Evolutionary conservation across 495 filamentous ascomycete genomes (phyloP).

Genomic region (Gamarada debralockiae): DNA sequence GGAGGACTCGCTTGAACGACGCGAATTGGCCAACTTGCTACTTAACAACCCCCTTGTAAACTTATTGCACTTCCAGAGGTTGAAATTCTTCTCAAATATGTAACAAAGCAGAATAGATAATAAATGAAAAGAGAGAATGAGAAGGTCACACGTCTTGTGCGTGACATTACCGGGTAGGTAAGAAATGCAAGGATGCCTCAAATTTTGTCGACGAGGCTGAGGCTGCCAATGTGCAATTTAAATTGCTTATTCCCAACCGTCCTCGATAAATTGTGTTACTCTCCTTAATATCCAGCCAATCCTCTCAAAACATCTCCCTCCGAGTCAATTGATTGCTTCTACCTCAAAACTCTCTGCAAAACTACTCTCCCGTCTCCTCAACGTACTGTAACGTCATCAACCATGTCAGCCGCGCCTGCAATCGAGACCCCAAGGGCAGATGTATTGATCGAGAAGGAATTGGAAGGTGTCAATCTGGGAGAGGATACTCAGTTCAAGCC

Average conservation of each 20-base stretch:
- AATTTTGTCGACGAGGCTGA: not conserved
- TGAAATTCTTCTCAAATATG: no score
- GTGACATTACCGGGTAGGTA: not conserved
- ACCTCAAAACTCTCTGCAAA: not conserved
- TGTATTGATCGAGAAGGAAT: conserved; percentile 3
- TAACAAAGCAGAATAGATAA: no score
- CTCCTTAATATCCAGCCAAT: not conserved
- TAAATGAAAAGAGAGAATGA: no score
- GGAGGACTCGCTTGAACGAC: no score
- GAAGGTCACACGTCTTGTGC: not conserved
- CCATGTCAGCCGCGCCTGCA: conserved; percentile 16
- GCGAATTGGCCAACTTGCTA: no score
- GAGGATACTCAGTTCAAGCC: not conserved
- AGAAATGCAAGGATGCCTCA: not conserved
- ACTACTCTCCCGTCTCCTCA: not conserved
- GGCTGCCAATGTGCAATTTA: not conserved
- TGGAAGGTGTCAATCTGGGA: conserved; percentile 12
- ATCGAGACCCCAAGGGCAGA: not conserved
- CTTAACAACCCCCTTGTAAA: no score
- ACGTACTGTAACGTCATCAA: not conserved
- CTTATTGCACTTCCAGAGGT: no score
- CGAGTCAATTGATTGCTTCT: not conserved
- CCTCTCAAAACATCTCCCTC: not conserved
- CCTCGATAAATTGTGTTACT: not conserved
- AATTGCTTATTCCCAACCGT: not conserved